Percentiles rank a stretch among this genome's conserved stretches.
Evolutionary conservation across 805 yeast species (phyloP).

Genomic region (Yamadazyma endophytica): DNA sequence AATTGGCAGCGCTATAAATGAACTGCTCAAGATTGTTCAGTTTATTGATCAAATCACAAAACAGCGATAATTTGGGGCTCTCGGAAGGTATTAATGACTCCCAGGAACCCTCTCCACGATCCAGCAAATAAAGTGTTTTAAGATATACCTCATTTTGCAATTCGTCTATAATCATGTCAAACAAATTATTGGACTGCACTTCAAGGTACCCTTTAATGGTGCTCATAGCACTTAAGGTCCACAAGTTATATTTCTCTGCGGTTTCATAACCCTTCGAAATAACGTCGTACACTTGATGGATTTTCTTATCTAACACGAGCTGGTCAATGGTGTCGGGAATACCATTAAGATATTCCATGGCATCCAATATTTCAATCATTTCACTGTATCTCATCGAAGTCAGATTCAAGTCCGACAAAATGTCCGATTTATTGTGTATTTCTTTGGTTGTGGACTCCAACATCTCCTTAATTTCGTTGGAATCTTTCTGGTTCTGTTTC

Average conservation of each 20-base stretch:
- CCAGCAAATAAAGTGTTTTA: constrained; percentile 3
- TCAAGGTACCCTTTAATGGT: constrained; percentile 50
- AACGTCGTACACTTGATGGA: constrained; percentile 58
- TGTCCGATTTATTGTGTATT: constrained; percentile 50
- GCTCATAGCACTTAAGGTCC: constrained; percentile 53
- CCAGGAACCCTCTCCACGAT: constrained; percentile 14
- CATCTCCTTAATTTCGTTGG: constrained; percentile 44
- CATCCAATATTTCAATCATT: constrained; percentile 65
- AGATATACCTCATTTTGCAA: constrained; percentile 62
- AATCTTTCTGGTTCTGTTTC: constrained; percentile 58
- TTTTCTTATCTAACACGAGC: constrained; percentile 64
- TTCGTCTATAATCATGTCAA: constrained; percentile 75
- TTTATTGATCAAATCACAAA: constrained; percentile 27
- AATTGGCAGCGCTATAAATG: constrained; percentile 52
- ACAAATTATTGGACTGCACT: constrained; percentile 54
- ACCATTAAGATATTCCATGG: constrained; percentile 55
- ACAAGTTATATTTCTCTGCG: constrained; percentile 50
- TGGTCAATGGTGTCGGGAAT: constrained; percentile 64
- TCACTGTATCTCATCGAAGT: constrained; percentile 60
- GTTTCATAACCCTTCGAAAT: constrained; percentile 39
- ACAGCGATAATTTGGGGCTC: constrained; percentile 34
- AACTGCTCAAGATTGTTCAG: constrained; percentile 49
- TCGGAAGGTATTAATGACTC: constrained; percentile 10
- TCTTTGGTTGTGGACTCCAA: constrained; percentile 47
- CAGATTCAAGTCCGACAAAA: constrained; percentile 60